Conservation (phyloP, 2,329 filamentous ascomycete genomes). For the Samsoniella hepiali region DNA sequence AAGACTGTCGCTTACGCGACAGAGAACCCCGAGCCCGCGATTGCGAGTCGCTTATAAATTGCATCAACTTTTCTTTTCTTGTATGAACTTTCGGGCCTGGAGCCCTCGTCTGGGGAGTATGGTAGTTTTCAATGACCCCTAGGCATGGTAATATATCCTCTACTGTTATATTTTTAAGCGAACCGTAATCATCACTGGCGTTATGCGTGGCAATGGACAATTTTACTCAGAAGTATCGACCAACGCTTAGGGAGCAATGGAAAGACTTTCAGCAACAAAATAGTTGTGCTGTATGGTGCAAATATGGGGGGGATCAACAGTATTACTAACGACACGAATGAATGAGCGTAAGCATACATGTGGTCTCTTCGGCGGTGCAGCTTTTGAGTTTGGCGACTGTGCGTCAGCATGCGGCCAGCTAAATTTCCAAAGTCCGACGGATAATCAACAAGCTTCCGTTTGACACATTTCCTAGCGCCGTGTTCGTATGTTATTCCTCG, state of each 20-base stretch:
- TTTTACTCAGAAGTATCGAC: neutral
- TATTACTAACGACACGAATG: neutral
- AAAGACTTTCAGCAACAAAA: too few species aligned
- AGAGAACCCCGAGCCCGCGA: conserved; percentile 14
- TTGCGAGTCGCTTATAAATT: conserved; percentile 14
- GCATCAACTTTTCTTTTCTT: conserved; percentile 8
- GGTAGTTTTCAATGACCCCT: conserved; percentile 14
- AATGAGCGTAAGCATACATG: neutral
- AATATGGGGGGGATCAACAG: neutral
- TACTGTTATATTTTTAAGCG: conserved; percentile 11
- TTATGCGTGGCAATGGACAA: neutral
- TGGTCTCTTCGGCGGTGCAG: too few species aligned
- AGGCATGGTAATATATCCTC: conserved; percentile 17
- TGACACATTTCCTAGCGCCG: too few species aligned
- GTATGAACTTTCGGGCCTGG: conserved; percentile 4
- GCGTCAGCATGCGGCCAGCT: too few species aligned
- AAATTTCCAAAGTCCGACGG: too few species aligned
- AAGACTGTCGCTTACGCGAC: conserved; percentile 17
- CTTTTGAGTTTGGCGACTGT: too few species aligned
- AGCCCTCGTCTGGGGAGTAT: conserved; percentile 9
- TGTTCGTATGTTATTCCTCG: too few species aligned
- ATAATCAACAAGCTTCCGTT: too few species aligned
- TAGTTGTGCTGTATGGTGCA: too few species aligned
- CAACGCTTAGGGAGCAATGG: too few species aligned
- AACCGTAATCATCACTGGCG: neutral